These are phyloP conservation scores for Centella asiatica DNA, from an alignment of 129 eudicot genomes.

Conservation along the genomic window DNA sequence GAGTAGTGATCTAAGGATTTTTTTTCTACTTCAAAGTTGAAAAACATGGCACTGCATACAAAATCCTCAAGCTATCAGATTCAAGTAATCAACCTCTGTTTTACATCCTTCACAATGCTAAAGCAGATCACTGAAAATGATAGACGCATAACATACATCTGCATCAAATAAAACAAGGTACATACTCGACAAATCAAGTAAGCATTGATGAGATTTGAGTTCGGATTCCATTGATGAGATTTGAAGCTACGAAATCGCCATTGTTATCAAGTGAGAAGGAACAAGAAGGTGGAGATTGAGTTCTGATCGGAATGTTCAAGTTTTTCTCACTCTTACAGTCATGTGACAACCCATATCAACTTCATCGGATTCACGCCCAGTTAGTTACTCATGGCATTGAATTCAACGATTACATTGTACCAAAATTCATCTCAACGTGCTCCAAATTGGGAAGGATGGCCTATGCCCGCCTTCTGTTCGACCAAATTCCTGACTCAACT, in stretches of 20 bases:
- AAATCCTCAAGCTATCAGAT: background rate
- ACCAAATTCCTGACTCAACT: slow-evolving; percentile 42
- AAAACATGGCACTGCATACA: background rate
- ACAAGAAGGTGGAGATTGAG: too few relatives aligned
- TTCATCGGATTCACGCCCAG: slow-evolving; percentile 52
- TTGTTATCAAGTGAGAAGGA: too few relatives aligned
- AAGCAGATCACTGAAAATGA: background rate
- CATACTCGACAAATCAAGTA: slow-evolving; percentile 64
- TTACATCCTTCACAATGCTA: background rate
- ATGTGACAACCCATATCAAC: slow-evolving; percentile 44
- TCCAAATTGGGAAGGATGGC: slow-evolving; percentile 20
- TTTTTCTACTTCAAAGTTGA: background rate
- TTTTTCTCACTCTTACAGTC: slow-evolving; percentile 45
- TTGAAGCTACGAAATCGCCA: too few relatives aligned
- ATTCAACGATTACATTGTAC: slow-evolving; percentile 32
- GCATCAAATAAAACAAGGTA: too few relatives aligned
- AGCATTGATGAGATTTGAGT: too few relatives aligned
- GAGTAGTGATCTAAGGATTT: too few relatives aligned
- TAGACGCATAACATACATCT: too few relatives aligned
- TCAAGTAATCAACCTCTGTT: background rate
- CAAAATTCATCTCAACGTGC: slow-evolving; percentile 37
- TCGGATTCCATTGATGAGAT: too few relatives aligned
- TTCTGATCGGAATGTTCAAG: too few relatives aligned
- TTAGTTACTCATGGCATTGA: slow-evolving; percentile 38
- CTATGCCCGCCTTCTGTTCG: slow-evolving; percentile 59